Evolutionary conservation across 2,329 filamentous ascomycete species (phyloP).

Genomic region (Cordyceps farinosa): DNA sequence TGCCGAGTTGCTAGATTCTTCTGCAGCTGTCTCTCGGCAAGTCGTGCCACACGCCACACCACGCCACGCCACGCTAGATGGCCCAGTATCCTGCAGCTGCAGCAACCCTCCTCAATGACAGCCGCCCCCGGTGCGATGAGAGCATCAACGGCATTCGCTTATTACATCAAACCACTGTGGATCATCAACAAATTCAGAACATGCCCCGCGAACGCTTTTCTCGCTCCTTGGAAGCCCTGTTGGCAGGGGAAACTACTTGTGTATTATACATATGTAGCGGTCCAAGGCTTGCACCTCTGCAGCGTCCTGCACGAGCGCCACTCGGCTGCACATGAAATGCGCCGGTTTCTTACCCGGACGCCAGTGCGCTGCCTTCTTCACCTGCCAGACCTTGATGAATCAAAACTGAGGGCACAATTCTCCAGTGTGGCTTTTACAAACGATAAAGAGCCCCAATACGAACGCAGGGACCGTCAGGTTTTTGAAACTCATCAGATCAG

Average conservation of each 20-base stretch:
- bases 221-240: neutral
- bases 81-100: neutral
- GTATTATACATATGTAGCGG: neutral
- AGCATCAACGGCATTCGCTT: neutral
- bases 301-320: neutral
- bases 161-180: neutral
- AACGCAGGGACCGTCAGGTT: neutral
- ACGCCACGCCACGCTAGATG: neutral
- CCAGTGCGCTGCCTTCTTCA: neutral
- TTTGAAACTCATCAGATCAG: neutral
- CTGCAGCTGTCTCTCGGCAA: slow-evolving; percentile 4
- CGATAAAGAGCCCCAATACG: neutral
- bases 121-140: neutral
- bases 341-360: neutral
- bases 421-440: neutral
- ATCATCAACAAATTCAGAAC: neutral
- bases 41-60: neutral
- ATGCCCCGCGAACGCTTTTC: neutral
- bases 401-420: neutral
- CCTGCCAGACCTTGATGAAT: neutral
- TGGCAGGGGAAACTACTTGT: neutral
- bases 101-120: neutral
- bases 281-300: neutral
- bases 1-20: neutral
- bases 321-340: neutral